A percentile compares a stretch with the other conserved stretches of the same genome.
Evolutionary conservation across 1,284 basidiomycete genomes (phyloP).

Genomic region (Heterobasidion occidentale): DNA sequence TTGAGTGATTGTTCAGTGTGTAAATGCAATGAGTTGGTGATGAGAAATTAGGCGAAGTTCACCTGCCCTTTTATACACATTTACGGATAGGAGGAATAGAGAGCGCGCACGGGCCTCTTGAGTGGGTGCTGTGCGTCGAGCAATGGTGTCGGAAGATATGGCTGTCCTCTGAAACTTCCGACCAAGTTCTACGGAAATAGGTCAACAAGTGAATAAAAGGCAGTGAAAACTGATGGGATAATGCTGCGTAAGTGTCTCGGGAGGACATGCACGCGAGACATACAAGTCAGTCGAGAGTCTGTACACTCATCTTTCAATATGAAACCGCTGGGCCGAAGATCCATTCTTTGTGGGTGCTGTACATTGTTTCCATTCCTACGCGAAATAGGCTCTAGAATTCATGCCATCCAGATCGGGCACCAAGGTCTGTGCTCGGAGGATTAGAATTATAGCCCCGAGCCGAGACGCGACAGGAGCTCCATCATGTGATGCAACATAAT

Average conservation of each 20-base stretch:
- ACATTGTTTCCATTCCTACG: too few species aligned
- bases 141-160: neutral
- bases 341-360: too few species aligned
- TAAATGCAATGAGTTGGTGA: constrained; percentile 29
- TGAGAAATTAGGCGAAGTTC: neutral
- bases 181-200: neutral
- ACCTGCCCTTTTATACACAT: too few species aligned
- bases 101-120: neutral
- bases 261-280: neutral
- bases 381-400: too few species aligned
- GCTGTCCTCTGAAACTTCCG: neutral
- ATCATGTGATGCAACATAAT: too few species aligned
- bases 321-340: too few species aligned
- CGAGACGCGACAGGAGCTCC: too few species aligned
- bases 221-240: neutral
- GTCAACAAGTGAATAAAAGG: neutral
- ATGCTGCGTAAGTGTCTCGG: neutral
- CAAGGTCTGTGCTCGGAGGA: too few species aligned
- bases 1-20: neutral
- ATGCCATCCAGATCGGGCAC: too few species aligned
- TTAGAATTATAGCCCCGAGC: too few species aligned
- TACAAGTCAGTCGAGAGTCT: neutral
- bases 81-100: too few species aligned
- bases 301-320: neutral
- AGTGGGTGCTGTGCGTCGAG: constrained; percentile 35